Evolutionary conservation across 148 eudicot species (phyloP), one percentile per base, ranked within the genome.

Genomic region (Spergularia marina): DNA sequence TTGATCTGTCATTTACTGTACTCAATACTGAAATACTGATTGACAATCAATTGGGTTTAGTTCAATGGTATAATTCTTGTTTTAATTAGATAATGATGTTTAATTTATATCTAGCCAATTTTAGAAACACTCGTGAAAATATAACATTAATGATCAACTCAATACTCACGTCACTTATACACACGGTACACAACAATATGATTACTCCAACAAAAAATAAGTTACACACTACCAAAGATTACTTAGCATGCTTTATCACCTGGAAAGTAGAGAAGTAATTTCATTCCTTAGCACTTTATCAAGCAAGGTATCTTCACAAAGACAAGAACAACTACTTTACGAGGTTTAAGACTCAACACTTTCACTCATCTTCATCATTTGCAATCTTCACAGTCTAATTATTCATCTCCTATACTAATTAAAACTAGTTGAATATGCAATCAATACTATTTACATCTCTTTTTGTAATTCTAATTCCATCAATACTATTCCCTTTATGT

Each of bases 221-320:
- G 49, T 44, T 9, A 44, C 49, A 6, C 49, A 44, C 49, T 44
- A 44, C 9, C 49, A 44, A 44, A 44, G 77, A 80, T 83, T 83
- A 80, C 59, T 66, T 68, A 40, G 34, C 62, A 34, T 34, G 61
- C 62, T 75, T 69, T 40, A 76, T 44, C 73, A 74, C 67, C 34
- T 53, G n/a, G 65, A 53, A 67, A 80, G 76, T 72, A 87, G 80
- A 83, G 76, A n/a, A 59, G 70, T 62, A 30, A 30, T 72, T 56
- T 36, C 53, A 30, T 70, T 14, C 58, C 60, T 70, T 70, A 70
- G 73, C 66, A 44, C 60, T 65, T 34, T 53, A 62, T 23, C 82
- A 80, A 80, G 82, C 75, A 80, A 80, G 58, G 82, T 75, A 80
- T 80, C 82, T 15, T 73, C 51, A 49, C 25, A 47, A 47, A 49